These are phyloP conservation scores for Scedosporium apiospermum DNA, from an alignment of 2,329 filamentous ascomycete species.

Conservation along the genomic window DNA sequence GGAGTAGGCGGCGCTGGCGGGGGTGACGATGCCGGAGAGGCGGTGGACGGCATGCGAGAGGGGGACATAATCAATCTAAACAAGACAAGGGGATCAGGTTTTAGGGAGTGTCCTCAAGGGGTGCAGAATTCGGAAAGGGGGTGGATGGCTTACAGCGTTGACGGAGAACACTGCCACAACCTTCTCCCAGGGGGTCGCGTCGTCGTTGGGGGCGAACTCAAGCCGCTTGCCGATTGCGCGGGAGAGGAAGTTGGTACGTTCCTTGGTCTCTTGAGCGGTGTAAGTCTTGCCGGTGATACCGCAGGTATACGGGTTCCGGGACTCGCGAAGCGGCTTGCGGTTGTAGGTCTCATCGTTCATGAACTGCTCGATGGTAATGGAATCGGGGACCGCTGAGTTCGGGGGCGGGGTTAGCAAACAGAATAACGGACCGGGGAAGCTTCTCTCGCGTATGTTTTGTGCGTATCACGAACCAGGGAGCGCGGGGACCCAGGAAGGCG, in stretches of 20 bases:
- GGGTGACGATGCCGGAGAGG: slow-evolving; percentile 63
- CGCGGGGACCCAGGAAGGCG: slow-evolving; percentile 52
- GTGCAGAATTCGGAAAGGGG: neutral
- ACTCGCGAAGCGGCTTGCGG: slow-evolving; percentile 50
- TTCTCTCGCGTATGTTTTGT: slow-evolving; percentile 8
- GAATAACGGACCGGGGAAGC: neutral
- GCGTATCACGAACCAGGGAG: slow-evolving; percentile 38
- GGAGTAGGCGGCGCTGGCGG: slow-evolving; percentile 68
- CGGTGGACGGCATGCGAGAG: slow-evolving; percentile 66
- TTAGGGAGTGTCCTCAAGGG: neutral
- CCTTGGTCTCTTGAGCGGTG: slow-evolving; percentile 50
- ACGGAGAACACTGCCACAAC: slow-evolving; percentile 68
- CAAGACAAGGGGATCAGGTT: neutral
- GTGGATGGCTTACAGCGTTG: slow-evolving; percentile 53
- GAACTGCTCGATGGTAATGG: slow-evolving; percentile 66
- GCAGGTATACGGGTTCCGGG: slow-evolving; percentile 66
- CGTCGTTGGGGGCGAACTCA: slow-evolving; percentile 59
- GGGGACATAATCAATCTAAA: slow-evolving; percentile 63
- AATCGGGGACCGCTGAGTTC: slow-evolving; percentile 53
- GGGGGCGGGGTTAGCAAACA: neutral
- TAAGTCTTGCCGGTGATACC: slow-evolving; percentile 63
- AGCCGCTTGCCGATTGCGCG: slow-evolving; percentile 61
- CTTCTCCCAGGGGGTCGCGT: slow-evolving; percentile 73
- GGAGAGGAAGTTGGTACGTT: slow-evolving; percentile 58
- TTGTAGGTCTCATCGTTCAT: slow-evolving; percentile 65